These are phyloP conservation scores for Cyclotella choctawhatcheeana DNA, from an alignment of 108 stramenopile species.

Conservation along the genomic window DNA sequence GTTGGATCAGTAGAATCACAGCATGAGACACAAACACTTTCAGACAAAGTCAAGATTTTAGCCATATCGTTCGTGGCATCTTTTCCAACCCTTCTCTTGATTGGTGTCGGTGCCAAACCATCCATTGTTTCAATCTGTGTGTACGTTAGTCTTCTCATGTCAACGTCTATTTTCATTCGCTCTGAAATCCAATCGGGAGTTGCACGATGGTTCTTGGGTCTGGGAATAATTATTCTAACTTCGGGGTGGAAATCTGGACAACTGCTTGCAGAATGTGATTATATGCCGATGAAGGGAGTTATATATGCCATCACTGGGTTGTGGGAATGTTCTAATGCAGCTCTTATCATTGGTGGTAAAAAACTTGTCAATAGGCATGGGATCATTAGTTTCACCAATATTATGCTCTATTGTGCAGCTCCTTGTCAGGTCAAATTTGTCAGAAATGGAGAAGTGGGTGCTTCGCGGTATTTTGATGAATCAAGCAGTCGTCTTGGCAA, in stretches of 20 bases:
- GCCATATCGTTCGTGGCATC: background rate
- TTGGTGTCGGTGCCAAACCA: background rate
- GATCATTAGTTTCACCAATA: background rate
- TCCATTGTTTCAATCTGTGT: background rate
- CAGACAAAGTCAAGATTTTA: no score
- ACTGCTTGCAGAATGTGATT: background rate
- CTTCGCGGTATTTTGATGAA: no score
- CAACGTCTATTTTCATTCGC: background rate
- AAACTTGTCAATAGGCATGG: conserved; percentile 1
- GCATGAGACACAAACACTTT: no score
- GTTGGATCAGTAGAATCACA: no score
- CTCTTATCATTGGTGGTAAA: conserved; percentile 6
- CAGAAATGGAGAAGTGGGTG: conserved; percentile 3
- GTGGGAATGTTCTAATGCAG: conserved; percentile 15
- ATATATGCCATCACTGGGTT: conserved; percentile 8
- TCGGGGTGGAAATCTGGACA: background rate
- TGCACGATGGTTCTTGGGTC: background rate
- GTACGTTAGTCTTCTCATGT: background rate
- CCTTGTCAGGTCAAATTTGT: conserved; percentile 9
- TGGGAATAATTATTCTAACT: background rate
- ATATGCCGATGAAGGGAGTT: conserved; percentile 10
- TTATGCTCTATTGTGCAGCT: background rate
- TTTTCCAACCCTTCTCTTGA: background rate
- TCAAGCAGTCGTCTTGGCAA: background rate
- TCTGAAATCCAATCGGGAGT: background rate